Evolutionary conservation across 805 yeast genomes (phyloP), one percentile per base, ranked within the genome.

Genomic region (Priceomyces melissophilus): DNA sequence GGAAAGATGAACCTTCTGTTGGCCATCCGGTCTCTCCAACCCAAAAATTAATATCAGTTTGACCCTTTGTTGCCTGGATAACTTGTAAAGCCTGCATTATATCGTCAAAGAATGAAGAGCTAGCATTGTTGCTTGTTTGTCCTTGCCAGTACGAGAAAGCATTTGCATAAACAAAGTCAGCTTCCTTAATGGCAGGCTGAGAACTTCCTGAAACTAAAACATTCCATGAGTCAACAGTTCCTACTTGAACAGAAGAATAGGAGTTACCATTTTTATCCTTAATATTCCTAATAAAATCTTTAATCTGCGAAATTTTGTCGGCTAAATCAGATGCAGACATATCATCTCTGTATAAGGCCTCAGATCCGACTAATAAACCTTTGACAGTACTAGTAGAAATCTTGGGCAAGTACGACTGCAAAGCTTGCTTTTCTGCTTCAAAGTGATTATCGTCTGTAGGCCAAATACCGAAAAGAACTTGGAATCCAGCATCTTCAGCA

Each of bases 81-180:
- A 75, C 73, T 73, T 88, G 95, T 64, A 91, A 72, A 51, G 97
- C 96, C 76, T 91, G 97, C 96, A 90, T 89, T 65, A 91, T 87
- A 65, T 91, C 97, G 63, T 90, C 97, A 52, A 88, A 79, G 84
- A 90, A 91, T 2, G 96, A 88, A 76, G 79, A 87, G 12, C 96
- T 80, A 20, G 96, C 79, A 65, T 90, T 90, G 37, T 65, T 58
- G 78, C 76, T 77, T 52, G 88, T 76, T 73, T 89, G 97, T 33
- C 97, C 97, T 74, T 91, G 98, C 98, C 98, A 91, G 82, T 90
- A 91, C 7, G 97, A 87, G 78, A 91, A 91, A 38, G 96, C 97
- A 62, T 91, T 91, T 58, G 96, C 95, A 63, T 83, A 85, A 46
- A 89, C 81, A 55, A 87, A 73, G 64, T 91, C 98, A 36, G 95